Percentiles rank a stretch among this genome's conserved stretches.
Evolutionary conservation across 129 eudicot species (phyloP).

Genomic region (Saposhnikovia divaricata): DNA sequence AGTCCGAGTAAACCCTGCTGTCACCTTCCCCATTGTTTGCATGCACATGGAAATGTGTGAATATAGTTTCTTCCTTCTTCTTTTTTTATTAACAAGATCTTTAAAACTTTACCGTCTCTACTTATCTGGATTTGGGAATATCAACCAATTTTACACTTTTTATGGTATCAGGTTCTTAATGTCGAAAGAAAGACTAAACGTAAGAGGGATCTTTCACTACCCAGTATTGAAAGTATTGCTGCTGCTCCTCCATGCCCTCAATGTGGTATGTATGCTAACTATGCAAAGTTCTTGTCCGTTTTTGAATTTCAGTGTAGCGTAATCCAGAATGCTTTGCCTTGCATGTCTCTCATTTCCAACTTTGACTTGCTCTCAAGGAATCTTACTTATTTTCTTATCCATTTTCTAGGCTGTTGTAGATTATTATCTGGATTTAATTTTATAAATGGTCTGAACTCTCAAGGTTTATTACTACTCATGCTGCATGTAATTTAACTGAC

Average conservation of each 20-base stretch:
- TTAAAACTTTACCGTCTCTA: not conserved
- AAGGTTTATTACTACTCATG: not conserved
- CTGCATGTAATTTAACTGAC: not conserved
- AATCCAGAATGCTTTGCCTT: not conserved
- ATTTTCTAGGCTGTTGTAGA: not conserved
- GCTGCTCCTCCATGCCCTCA: constrained; percentile 59
- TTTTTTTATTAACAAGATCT: not conserved
- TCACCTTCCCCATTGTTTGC: not conserved
- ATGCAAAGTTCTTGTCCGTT: not conserved
- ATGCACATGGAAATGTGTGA: not conserved
- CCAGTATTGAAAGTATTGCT: constrained; percentile 32
- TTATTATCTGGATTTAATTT: not conserved
- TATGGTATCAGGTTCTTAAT: constrained; percentile 45
- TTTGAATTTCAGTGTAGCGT: not conserved
- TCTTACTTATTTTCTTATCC: not conserved
- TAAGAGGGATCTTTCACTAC: constrained; percentile 50
- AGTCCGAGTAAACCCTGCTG: not conserved
- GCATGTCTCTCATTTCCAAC: not conserved
- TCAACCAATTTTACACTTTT: not conserved
- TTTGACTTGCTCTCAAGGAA: not conserved
- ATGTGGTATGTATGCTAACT: constrained; percentile 45
- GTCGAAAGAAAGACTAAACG: constrained; percentile 30
- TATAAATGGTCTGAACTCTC: not conserved
- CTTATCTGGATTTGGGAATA: not conserved
- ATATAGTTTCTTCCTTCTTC: not conserved